These are phyloP conservation scores for Linum usitatissimum DNA, from an alignment of 345 rosid genomes.

Conservation along the genomic window DNA sequence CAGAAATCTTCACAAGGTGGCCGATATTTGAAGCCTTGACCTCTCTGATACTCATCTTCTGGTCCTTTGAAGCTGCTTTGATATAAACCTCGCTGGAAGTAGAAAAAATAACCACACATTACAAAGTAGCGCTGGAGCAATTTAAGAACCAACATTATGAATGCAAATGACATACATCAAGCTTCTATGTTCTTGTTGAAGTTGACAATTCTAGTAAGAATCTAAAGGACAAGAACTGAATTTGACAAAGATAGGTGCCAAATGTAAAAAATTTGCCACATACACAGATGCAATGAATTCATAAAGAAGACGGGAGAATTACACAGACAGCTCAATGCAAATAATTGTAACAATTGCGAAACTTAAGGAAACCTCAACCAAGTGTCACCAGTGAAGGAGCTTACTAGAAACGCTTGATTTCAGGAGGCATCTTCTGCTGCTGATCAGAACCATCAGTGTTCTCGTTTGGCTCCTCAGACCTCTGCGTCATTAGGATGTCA, in stretches of 20 bases:
- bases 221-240: neutral
- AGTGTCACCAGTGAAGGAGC: slow-evolving; percentile 14
- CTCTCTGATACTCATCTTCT: slow-evolving; percentile 75
- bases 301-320: neutral
- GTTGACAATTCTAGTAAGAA: neutral
- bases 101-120: slow-evolving; percentile 14
- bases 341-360: neutral
- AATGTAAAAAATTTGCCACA: neutral
- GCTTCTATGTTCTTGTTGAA: neutral
- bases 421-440: slow-evolving; percentile 72
- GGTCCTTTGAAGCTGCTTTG: slow-evolving; percentile 70
- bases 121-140: neutral
- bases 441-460: slow-evolving; percentile 55
- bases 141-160: neutral
- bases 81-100: slow-evolving; percentile 75
- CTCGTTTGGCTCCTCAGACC: slow-evolving; percentile 59
- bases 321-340: neutral
- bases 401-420: slow-evolving; percentile 84
- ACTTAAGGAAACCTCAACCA: neutral
- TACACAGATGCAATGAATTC: neutral
- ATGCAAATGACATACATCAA: neutral
- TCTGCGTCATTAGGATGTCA: slow-evolving; percentile 80
- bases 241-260: too few relatives aligned
- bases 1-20: slow-evolving; percentile 80
- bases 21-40: slow-evolving; percentile 91